Evolutionary conservation across 768 basidiomycete species (phyloP), one percentile per base, ranked within the genome.

Genomic region (Polyporus arcularius): DNA sequence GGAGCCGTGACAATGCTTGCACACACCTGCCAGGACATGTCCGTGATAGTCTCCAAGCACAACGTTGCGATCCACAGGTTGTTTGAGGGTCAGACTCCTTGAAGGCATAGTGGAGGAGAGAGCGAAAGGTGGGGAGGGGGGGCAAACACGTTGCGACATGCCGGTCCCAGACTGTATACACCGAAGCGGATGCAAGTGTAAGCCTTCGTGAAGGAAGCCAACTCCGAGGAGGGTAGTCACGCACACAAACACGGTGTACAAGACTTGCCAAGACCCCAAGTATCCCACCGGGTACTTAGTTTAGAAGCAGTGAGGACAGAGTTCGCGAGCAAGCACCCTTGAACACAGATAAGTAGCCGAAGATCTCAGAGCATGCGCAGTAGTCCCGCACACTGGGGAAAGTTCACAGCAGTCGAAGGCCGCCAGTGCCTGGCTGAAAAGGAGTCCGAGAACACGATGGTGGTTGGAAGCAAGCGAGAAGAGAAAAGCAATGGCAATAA

Each of bases 11-110:
- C 18, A 30, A 2, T 12, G n/a, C 5, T 9, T 1, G 18, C n/a
- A 28, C 41, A 12, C 26, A 60, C 59, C 59, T 43, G 59, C 59
- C 5, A 60, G 54, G 4, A 51, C 41, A 26, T n/a, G 12, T 7
- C 59, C 59, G 41, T 60, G 32, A 40, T 60, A 60, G 53, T 60
- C 59, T 11, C 21, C 32, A 21, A 60, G 48, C 14, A 45, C n/a
- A 42, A 60, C 59, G 41, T 60, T 60, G 48, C 59, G 59, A 3
- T 54, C 21, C 21, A 3, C 28, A 21, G 46, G 46, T 18, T 12
- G 9, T 6, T 14, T 30, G 10, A 26, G 21, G 9, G 26, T 41
- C 6, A 40, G 7, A 9, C 10, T 41, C 3, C 53, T 16, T 1
- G 53, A 14, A n/a, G 58, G 51, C 53, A 60, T 55, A 8, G 8